These are phyloP conservation scores for Coemansia sp. DNA, from an alignment of 371 early-diverging fungal species.

Conservation along the genomic window DNA sequence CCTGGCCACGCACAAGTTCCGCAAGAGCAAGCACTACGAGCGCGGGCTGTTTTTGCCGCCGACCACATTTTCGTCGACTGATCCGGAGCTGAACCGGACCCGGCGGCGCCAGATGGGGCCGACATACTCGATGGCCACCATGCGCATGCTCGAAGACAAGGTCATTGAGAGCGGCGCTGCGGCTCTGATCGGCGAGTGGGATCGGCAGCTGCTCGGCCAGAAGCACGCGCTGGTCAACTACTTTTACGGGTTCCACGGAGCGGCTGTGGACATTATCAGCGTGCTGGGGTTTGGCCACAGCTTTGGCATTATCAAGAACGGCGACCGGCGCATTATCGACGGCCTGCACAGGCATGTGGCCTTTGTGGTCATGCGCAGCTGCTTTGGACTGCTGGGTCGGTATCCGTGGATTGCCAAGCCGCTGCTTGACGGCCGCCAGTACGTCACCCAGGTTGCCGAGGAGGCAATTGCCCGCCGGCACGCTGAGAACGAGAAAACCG, in stretches of 20 bases:
- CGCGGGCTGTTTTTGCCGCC: conserved; percentile 7
- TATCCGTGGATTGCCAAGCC: conserved; percentile 6
- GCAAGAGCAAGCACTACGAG: conserved; percentile 41
- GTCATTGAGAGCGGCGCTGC: conserved; percentile 27
- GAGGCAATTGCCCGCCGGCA: background rate
- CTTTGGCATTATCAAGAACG: conserved; percentile 17
- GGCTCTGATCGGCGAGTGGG: conserved; percentile 29
- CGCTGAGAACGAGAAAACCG: background rate
- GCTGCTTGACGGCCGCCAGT: conserved; percentile 1
- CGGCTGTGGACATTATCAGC: conserved; percentile 46
- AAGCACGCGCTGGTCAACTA: conserved; percentile 24
- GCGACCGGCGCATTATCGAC: conserved; percentile 16
- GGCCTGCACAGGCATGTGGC: conserved; percentile 7
- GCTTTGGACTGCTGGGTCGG: conserved; percentile 7
- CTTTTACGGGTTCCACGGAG: conserved; percentile 23
- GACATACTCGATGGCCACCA: conserved; percentile 19
- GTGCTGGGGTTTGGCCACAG: conserved; percentile 40
- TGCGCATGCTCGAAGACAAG: conserved; percentile 30
- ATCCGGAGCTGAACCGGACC: conserved; percentile 34
- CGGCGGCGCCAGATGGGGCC: conserved; percentile 46
- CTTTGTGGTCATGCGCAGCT: conserved; percentile 5
- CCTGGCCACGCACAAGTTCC: conserved; percentile 40
- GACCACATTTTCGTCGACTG: conserved; percentile 31
- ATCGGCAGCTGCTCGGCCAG: background rate
- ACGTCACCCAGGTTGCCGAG: background rate